Conservation (phyloP, 2,329 filamentous ascomycete species). For the Byssoonygena ceratinophila region DNA sequence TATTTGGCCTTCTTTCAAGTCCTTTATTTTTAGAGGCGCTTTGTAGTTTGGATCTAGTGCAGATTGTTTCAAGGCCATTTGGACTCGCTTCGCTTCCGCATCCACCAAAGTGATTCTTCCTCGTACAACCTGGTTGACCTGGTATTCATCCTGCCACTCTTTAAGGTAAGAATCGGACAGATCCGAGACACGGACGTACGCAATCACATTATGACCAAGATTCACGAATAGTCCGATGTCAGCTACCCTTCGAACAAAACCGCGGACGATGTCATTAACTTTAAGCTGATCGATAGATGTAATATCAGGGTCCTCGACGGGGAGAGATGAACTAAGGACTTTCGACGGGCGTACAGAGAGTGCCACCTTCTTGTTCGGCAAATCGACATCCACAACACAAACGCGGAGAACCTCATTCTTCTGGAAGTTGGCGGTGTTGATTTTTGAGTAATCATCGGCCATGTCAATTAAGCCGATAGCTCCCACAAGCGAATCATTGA, state of each 20-base stretch:
- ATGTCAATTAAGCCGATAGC: conserved; percentile 75
- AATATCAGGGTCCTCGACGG: conserved; percentile 73
- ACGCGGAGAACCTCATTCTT: conserved; percentile 83
- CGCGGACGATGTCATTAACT: conserved; percentile 68
- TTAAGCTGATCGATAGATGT: conserved; percentile 58
- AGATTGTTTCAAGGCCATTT: conserved; percentile 79
- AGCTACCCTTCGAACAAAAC: conserved; percentile 81
- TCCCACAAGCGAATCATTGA: conserved; percentile 69
- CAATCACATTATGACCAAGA: conserved; percentile 69
- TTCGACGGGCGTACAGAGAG: conserved; percentile 79
- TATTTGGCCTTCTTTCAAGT: conserved; percentile 67
- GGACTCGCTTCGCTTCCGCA: conserved; percentile 56
- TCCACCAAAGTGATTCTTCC: conserved; percentile 72
- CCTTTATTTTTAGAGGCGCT: conserved; percentile 60
- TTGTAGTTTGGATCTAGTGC: conserved; percentile 69
- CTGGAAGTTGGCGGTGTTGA: conserved; percentile 61
- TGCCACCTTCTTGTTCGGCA: conserved; percentile 69
- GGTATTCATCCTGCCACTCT: conserved; percentile 85
- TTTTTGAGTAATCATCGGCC: conserved; percentile 73
- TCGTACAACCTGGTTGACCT: conserved; percentile 80
- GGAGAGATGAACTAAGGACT: conserved; percentile 73
- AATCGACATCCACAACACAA: conserved; percentile 71
- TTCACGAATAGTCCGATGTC: conserved; percentile 83
- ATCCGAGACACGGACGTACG: conserved; percentile 74
- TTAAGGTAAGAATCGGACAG: conserved; percentile 86